A percentile compares a stretch with the other conserved stretches of the same genome.
Conservation (phyloP, 192 early-diverging fungal genomes). For the Entomortierella parvispora region DNA sequence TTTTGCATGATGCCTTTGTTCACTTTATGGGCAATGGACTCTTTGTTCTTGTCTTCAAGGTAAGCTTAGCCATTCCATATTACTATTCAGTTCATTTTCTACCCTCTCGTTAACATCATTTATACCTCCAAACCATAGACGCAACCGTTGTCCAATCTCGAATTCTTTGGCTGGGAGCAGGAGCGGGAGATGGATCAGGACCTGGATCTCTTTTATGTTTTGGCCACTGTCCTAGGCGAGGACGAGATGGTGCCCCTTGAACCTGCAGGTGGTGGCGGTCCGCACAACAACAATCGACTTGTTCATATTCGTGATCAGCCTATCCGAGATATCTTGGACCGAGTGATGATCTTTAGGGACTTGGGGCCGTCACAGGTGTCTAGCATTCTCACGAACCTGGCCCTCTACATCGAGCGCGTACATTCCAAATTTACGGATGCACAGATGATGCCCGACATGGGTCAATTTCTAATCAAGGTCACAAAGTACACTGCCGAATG, state of each 20-base stretch:
- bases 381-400: conserved; percentile 61
- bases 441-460: conserved; percentile 54
- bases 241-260: conserved; percentile 59
- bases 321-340: conserved; percentile 65
- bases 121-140: conserved; percentile 10
- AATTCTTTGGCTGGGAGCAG: conserved; percentile 49
- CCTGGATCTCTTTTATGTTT: conserved; percentile 64
- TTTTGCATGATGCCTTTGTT: conserved; percentile 63
- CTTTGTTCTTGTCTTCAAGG: conserved; percentile 73
- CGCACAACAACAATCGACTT: conserved; percentile 9
- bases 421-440: conserved; percentile 59
- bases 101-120: background rate
- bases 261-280: conserved; percentile 6
- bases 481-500: conserved; percentile 57
- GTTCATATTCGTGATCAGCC: conserved; percentile 66
- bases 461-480: conserved; percentile 50
- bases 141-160: conserved; percentile 14
- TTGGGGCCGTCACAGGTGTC: conserved; percentile 60
- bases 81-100: background rate
- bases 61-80: too few relatives aligned
- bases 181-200: conserved; percentile 53
- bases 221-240: conserved; percentile 59
- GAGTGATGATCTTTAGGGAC: conserved; percentile 50
- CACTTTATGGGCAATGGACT: conserved; percentile 66
- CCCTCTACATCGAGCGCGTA: conserved; percentile 62